Conservation (phyloP, 169 alveolate genomes). For the Plasmodium inui region DNA sequence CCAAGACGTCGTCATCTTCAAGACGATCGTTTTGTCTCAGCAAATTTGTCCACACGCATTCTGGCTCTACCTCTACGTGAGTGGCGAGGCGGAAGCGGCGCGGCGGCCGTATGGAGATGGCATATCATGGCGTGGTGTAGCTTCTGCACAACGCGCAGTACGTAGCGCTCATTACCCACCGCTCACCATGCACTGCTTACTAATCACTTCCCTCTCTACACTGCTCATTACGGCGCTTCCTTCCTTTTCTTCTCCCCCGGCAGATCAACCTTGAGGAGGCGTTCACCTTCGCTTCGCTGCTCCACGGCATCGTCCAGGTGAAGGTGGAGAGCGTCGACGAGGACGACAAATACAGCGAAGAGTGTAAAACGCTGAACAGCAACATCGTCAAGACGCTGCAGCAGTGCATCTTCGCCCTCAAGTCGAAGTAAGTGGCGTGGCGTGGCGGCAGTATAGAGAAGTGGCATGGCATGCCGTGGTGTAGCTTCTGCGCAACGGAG, state of each 20-base stretch:
- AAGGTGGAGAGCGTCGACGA: conserved; percentile 56
- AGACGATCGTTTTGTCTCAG: conserved; percentile 18
- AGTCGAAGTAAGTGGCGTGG: conserved; percentile 34
- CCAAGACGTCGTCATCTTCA: conserved; percentile 21
- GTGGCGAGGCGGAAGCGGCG: background rate
- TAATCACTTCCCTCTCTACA: background rate
- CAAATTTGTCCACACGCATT: background rate
- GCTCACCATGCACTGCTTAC: background rate
- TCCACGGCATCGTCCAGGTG: conserved; percentile 52
- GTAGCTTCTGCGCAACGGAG: too few relatives aligned
- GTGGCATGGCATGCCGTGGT: background rate
- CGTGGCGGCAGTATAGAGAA: too few relatives aligned
- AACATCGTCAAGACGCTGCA: conserved; percentile 23
- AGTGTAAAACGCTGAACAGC: conserved; percentile 3
- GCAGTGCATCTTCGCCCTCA: conserved; percentile 46
- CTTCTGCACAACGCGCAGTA: background rate
- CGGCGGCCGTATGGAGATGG: too few relatives aligned
- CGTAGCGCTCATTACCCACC: background rate
- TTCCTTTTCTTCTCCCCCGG: background rate
- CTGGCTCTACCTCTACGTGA: conserved; percentile 47
- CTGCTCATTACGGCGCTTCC: background rate
- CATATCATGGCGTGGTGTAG: too few relatives aligned
- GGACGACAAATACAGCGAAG: conserved; percentile 49
- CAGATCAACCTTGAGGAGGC: conserved; percentile 53
- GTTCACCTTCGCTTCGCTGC: conserved; percentile 28